Base-by-base conservation (phyloP, 306 rosid species). In the Urtica urens region DNA sequence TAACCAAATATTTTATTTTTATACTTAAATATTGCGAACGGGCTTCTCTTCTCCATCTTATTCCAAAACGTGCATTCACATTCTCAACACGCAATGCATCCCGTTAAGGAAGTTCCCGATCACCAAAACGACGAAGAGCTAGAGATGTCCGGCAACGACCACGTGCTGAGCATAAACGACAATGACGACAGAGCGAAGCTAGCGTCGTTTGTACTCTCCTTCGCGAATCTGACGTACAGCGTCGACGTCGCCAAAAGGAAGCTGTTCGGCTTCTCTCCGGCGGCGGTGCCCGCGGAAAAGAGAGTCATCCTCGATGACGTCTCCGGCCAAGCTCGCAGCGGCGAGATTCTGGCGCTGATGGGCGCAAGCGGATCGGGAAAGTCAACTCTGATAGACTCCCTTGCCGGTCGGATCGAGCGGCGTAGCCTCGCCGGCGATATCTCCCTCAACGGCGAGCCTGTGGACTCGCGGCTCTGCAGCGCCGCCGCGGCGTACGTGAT, bases 341-440 rank as follows among this genome's bases (percentile, higher is more conserved):
- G 97, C 0, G 95, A 90, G 66, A 79, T 90, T 31, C 61, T 90
- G 24, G 95, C 95, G 5, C 85, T 90, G 3, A 75, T 90, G 3
- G 97, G 97, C 1, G 97, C 97, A 0, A 84, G 95, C 30, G 97
- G 97, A 3, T 84, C 97, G 0, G 97, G 97, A 0, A 90, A 90
- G 46, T 80, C 97, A 1, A 90, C 97, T 0, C 65, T 90, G 4
- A 84, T 90, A 15, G 97, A 90, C 29, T 95, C 95, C 0, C 22
- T 90, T 38, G 97, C 97, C 0, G 79, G 84, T 22, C 55, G 94
- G 19, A 90, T 90, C 5, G 93, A 86, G 0, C 81, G 70, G 17
- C 90, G 78, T 24, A 81, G 78, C 35, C 17, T 90, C 37, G 81
- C 81, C 68, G 97, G 97, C 15, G 62, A 48, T 0, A 74, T 90